phyloP scores from a whole-genome alignment of 1,284 basidiomycete genomes.

The Cutaneotrichosporon sp. region DNA sequence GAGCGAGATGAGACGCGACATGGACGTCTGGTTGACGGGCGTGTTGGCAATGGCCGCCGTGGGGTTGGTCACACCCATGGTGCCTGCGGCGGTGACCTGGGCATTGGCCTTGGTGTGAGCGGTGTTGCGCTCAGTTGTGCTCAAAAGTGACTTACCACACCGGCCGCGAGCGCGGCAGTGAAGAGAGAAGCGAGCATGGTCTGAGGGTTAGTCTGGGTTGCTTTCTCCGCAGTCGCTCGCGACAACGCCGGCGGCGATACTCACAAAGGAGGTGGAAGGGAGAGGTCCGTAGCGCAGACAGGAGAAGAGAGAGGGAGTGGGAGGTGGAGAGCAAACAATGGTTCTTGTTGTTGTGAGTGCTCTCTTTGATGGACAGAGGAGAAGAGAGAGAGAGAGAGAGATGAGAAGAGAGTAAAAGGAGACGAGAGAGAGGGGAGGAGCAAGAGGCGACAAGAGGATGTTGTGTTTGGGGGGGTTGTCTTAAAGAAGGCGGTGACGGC shows the following conservation, averaged over 20 bases:
- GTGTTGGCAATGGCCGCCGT: conserved; percentile 35
- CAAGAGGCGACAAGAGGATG: no score
- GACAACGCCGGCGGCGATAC: no score
- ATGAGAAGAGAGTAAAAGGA: no score
- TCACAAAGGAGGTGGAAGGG: no score
- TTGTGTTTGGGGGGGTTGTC: no score
- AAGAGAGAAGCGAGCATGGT: neutral
- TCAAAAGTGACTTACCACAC: conserved; percentile 2
- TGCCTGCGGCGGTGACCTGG: conserved; percentile 43
- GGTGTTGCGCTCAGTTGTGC: neutral
- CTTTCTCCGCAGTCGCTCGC: no score
- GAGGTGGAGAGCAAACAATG: no score
- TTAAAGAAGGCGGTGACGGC: no score
- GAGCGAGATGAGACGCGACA: conserved; percentile 43
- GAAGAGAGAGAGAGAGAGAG: neutral
- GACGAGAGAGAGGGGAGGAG: no score
- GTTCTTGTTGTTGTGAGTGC: no score
- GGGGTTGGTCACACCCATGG: conserved; percentile 45
- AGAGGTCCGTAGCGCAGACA: no score
- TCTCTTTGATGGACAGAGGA: neutral
- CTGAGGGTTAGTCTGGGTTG: neutral
- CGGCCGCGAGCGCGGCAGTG: neutral
- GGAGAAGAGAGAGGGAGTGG: no score
- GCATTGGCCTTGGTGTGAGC: conserved; percentile 25
- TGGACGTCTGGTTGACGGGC: conserved; percentile 46